Base-by-base conservation (phyloP, 305 asterid genomes). In the Nicotiana rustica region DNA sequence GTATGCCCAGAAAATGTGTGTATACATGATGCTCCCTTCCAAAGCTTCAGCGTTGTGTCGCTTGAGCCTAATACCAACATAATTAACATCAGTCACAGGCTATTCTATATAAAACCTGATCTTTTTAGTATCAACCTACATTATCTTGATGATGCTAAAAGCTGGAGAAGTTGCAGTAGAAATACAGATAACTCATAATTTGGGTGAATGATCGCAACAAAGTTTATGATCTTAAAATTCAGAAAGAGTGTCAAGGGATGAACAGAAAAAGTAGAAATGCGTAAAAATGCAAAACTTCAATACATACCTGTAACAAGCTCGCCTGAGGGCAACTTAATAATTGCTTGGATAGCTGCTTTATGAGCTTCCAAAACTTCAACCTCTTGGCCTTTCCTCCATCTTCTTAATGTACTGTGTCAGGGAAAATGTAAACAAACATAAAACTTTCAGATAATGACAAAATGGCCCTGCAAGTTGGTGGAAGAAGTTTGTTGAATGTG, bases 331-430 rank as follows among this genome's bases (percentile, higher is more conserved):
- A 94, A 86, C 88, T 86, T 94, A 73, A 91, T 83, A 87, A 94
- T 84, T 82, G 98, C 90, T 89, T 96, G 99, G 86, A 93, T 86
- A 59, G 98, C 91, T 80, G 92, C 84, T 84, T 89, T 89, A 84
- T 96, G 98, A 83, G 97, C 98, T 89, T 96, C 99, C 98, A 89
- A 89, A 25, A 82, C 89, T 84, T 92, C 98, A 83, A 92, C 89
- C 83, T 88, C 91, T 80, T 93, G 92, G 81, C 93, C 98, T 79
- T 87, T 95, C 86, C 90, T 94, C 99, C 99, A 96, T 84, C 97
- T 93, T 78, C 97, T 91, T 86, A 96, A 83, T 80, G 97, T 90
- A 88, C 98, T 93, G 85, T 67, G 81, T 77, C 52, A 80, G 81
- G 81, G 75, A 47, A 71, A 21, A 61, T 33, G 77, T 38, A 69